Base-by-base conservation (phyloP, 2,329 filamentous ascomycete genomes). In the Penicillium sp. region DNA sequence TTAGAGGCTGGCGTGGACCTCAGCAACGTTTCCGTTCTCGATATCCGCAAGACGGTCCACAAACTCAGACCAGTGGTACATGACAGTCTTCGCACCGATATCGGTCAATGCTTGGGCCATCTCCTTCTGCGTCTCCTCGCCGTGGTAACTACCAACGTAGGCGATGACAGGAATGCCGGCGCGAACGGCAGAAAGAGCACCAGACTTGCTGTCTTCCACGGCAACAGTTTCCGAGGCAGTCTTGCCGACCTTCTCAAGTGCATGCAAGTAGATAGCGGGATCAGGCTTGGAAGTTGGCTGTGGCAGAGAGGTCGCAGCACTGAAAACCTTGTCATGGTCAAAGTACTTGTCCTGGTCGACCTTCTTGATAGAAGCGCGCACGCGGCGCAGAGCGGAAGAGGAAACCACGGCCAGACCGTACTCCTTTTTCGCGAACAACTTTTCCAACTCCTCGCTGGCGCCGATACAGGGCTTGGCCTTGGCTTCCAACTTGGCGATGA, bases 221-320 rank as follows among this genome's bases (percentile, higher is more conserved):
- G 92, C 89, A 31, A 96, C 81, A 62, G 84, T 86, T 80, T 95
- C 87, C 44, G 79, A 78, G 1, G 90, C 79, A 66, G 82, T 84
- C 76, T 88, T 88, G 58, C 87, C 88, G 48, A 95, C 81, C 70
- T 84, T 78, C 75, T 91, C 77, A 70, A 92, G 84, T 21, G 92
- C 89, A 72, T 88, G 83, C 60, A 91, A 76, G 79, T 96, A 96
- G 76, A 96, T 88, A 63, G 90, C 90, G 16, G 92, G 92, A 75
- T 96, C 90, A 14, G 92, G 92, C 83, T 96, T 96, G 75, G 86
- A 90, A 52, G 90, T 92, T n/a, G 92, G 92, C 68, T 80, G 85
- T 54, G 84, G 79, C 64, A 96, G 83, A 55, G 87, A 91, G 31
- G 87, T 90, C 54, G 91, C 91, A 52, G 92, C 92, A 43, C 87